Evolutionary conservation across 2,329 filamentous ascomycete species (phyloP).

Genomic region (Aspergillus tamarii): DNA sequence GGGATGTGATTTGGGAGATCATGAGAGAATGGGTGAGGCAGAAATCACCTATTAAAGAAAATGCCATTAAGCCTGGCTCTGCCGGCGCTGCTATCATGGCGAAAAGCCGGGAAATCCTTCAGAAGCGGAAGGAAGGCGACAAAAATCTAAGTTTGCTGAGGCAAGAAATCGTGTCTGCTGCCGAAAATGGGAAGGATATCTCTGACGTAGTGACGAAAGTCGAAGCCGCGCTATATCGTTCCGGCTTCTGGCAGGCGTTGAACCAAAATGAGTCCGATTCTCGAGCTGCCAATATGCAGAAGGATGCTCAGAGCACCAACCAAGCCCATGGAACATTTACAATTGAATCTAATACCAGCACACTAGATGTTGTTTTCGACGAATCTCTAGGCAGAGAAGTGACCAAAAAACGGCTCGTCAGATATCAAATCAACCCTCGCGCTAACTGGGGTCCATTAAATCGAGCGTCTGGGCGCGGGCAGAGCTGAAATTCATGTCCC

Average conservation of each 20-base stretch:
- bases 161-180: constrained; percentile 39
- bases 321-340: neutral
- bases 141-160: constrained; percentile 36
- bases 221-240: constrained; percentile 49
- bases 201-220: constrained; percentile 46
- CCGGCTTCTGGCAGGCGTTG: constrained; percentile 29
- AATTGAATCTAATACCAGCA: constrained; percentile 18
- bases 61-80: constrained; percentile 69
- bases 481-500: neutral
- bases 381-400: constrained; percentile 73
- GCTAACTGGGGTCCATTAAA: constrained; percentile 92
- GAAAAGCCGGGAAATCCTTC: constrained; percentile 39
- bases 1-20: constrained; percentile 86
- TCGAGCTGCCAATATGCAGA: neutral
- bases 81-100: constrained; percentile 72
- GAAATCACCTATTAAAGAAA: constrained; percentile 74
- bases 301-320: constrained; percentile 16
- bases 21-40: constrained; percentile 91
- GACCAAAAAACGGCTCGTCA: constrained; percentile 69
- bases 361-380: constrained; percentile 74
- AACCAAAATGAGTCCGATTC: constrained; percentile 1
- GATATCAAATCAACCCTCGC: constrained; percentile 88
- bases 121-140: constrained; percentile 36
- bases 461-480: constrained; percentile 36
- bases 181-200: constrained; percentile 38